These are phyloP conservation scores for Penicillium coffeae DNA, from an alignment of 495 filamentous ascomycete genomes.

Conservation along the genomic window DNA sequence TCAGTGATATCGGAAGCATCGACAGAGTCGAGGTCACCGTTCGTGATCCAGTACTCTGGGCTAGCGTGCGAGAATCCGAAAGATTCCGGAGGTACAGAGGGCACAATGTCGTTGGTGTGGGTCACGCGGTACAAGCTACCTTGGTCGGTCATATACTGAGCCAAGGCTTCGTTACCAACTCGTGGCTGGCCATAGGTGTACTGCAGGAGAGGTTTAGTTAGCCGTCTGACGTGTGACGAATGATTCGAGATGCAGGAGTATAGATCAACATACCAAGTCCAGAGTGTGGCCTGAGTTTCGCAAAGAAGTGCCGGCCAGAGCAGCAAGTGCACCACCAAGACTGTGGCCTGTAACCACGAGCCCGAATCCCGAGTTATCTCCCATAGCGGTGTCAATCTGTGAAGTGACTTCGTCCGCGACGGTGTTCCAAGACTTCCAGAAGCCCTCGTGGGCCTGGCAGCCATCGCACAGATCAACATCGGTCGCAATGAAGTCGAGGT, in stretches of 20 bases:
- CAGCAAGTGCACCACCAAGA: slow-evolving; percentile 59
- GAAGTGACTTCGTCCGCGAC: slow-evolving; percentile 31
- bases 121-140: slow-evolving; percentile 59
- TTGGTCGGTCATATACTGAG: slow-evolving; percentile 44
- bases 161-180: slow-evolving; percentile 52
- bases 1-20: not conserved
- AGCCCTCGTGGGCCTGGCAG: slow-evolving; percentile 50
- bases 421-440: slow-evolving; percentile 48
- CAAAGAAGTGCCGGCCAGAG: slow-evolving; percentile 52
- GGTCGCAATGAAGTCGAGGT: slow-evolving; percentile 10
- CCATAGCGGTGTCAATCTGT: slow-evolving; percentile 25
- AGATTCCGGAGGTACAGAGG: slow-evolving; percentile 48
- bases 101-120: slow-evolving; percentile 59
- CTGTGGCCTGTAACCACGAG: slow-evolving; percentile 60
- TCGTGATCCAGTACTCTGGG: slow-evolving; percentile 61
- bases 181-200: slow-evolving; percentile 65
- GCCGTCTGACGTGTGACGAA: no score
- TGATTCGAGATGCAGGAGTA: not conserved
- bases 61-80: slow-evolving; percentile 56
- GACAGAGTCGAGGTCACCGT: not conserved
- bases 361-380: slow-evolving; percentile 44
- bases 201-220: slow-evolving; percentile 13
- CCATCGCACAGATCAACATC: slow-evolving; percentile 26
- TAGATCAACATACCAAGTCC: not conserved
- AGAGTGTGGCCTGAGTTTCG: slow-evolving; percentile 16